Evolutionary conservation across 768 basidiomycete species (phyloP).

Genomic region (Naematelia aurantialba): DNA sequence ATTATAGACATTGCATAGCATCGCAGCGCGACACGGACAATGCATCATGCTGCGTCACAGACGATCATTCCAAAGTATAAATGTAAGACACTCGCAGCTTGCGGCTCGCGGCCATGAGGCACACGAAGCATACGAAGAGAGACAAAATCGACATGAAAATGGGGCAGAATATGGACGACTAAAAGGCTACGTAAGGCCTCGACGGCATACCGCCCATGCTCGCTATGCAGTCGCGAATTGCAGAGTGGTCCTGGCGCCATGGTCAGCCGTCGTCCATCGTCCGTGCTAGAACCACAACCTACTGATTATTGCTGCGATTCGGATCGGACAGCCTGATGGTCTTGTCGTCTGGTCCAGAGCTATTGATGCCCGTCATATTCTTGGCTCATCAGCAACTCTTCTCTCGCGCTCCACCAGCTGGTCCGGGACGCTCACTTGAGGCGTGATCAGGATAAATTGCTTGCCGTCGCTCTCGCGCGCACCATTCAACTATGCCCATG

Average conservation of each 20-base stretch:
- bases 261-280: too few relatives aligned
- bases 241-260: not conserved
- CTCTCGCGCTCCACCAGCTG: not conserved
- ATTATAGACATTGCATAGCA: not conserved
- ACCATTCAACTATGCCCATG: conserved; percentile 66
- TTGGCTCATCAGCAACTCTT: conserved; percentile 8
- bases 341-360: conserved; percentile 26
- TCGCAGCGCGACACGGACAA: not conserved
- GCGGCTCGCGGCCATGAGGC: not conserved
- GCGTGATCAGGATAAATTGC: conserved; percentile 93
- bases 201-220: not conserved
- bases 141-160: not conserved
- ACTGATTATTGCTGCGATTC: conserved; percentile 21
- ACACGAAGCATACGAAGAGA: not conserved
- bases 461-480: conserved; percentile 81
- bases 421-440: conserved; percentile 56
- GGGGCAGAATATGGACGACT: not conserved
- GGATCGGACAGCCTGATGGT: conserved; percentile 46
- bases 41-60: not conserved
- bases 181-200: not conserved
- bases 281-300: too few relatives aligned
- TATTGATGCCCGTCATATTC: conserved; percentile 40
- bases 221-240: not conserved
- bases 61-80: too few relatives aligned
- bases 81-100: too few relatives aligned